Evolutionary conservation across 139 green algal species (phyloP).

Genomic region (Tetradesmus obliquus): DNA sequence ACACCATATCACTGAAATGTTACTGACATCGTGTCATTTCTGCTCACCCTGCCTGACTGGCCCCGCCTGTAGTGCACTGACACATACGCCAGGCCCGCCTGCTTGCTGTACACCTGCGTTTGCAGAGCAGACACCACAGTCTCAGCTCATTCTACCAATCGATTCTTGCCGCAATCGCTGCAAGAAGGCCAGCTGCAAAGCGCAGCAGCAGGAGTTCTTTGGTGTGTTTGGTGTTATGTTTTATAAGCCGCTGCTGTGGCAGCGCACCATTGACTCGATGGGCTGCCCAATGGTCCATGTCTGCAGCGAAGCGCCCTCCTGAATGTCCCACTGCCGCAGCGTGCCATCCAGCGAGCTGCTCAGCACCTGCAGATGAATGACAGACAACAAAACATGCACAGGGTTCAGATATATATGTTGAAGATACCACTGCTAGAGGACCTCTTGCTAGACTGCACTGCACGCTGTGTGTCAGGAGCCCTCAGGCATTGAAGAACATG

Average conservation of each 20-base stretch:
- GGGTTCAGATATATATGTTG: no score
- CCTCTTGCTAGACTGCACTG: no score
- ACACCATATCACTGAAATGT: background rate
- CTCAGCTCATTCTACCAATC: background rate
- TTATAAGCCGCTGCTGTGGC: background rate
- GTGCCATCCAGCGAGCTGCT: slow-evolving; percentile 84
- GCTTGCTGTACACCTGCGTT: slow-evolving; percentile 33
- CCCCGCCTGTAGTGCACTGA: slow-evolving; percentile 3
- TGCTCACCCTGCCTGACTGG: slow-evolving; percentile 22
- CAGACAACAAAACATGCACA: background rate
- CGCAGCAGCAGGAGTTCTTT: background rate
- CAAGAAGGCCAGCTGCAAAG: background rate
- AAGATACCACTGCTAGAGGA: no score
- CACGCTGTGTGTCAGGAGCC: no score
- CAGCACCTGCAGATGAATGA: slow-evolving; percentile 20
- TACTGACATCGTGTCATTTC: background rate
- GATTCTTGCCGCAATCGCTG: background rate
- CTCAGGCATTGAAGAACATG: no score
- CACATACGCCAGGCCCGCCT: background rate
- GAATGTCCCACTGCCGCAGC: slow-evolving; percentile 88
- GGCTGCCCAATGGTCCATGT: slow-evolving; percentile 46
- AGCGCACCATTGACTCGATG: slow-evolving; percentile 57
- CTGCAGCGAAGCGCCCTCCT: slow-evolving; percentile 59
- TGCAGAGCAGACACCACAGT: background rate
- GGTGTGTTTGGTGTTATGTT: background rate